Evolutionary conservation across 306 rosid genomes (phyloP).

Genomic region (Acacia acuminata): DNA sequence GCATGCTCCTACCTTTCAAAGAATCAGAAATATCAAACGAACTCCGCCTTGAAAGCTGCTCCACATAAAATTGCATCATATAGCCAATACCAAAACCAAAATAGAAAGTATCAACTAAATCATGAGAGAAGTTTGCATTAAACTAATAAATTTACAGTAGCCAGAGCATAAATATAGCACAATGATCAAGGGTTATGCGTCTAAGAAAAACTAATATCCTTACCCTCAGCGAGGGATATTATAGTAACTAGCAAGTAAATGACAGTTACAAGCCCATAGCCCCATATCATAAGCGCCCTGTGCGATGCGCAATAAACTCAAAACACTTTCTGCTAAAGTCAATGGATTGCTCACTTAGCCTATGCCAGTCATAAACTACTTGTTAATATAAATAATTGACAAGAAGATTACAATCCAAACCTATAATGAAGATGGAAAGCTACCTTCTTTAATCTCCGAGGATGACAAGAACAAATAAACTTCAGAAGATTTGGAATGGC

Average conservation of each 20-base stretch:
- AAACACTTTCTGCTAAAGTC: not conserved
- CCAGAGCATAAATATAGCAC: constrained; percentile 5
- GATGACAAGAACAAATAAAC: constrained; percentile 92
- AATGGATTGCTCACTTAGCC: constrained; percentile 21
- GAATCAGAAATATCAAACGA: constrained; percentile 74
- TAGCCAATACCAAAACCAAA: constrained; percentile 38
- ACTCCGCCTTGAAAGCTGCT: constrained; percentile 80
- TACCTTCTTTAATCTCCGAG: constrained; percentile 77
- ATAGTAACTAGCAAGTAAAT: not conserved
- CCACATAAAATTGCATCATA: constrained; percentile 44
- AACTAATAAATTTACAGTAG: not conserved
- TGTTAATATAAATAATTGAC: not conserved
- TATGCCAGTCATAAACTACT: constrained; percentile 13
- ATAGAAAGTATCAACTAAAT: constrained; percentile 27
- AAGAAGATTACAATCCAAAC: not conserved
- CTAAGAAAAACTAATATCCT: not conserved
- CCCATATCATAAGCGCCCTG: not conserved
- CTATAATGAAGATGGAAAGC: not conserved
- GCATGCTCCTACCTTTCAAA: constrained; percentile 98
- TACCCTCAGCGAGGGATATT: not conserved
- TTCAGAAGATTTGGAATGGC: constrained; percentile 81
- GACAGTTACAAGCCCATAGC: not conserved
- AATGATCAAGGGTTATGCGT: constrained; percentile 8
- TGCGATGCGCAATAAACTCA: not conserved
- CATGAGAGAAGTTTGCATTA: constrained; percentile 24